Evolutionary conservation across 2,329 filamentous ascomycete species (phyloP).

Genomic region (Penicillium hordei): DNA sequence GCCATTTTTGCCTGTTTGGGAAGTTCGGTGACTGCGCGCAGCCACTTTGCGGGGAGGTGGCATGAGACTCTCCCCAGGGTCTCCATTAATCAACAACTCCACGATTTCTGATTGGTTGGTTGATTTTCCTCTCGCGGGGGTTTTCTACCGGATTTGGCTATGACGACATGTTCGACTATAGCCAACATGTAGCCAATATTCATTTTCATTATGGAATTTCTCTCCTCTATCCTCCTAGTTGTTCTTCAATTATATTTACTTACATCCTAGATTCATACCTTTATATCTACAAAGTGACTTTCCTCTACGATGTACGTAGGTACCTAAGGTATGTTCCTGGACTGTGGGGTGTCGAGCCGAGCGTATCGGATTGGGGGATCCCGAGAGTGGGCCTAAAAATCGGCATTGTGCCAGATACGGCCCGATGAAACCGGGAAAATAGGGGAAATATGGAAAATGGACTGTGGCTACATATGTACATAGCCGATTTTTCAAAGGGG

Average conservation of each 20-base stretch:
- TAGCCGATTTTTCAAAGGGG: neutral
- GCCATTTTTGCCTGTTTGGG: slow-evolving; percentile 5
- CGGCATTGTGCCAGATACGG: neutral
- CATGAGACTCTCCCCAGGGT: neutral
- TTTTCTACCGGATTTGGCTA: slow-evolving; percentile 6
- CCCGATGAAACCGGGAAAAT: neutral
- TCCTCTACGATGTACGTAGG: neutral
- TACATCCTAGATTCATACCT: neutral
- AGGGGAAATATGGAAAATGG: neutral
- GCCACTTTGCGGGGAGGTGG: slow-evolving; percentile 15
- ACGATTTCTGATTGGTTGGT: slow-evolving; percentile 1
- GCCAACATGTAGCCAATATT: no score
- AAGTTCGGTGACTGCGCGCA: slow-evolving; percentile 18
- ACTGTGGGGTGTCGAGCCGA: neutral
- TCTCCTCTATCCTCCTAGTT: neutral
- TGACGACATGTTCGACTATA: neutral
- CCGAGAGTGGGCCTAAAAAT: neutral
- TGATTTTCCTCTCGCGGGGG: neutral
- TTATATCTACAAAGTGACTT: neutral
- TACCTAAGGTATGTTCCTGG: neutral
- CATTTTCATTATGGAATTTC: neutral
- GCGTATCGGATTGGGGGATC: neutral
- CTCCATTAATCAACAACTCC: neutral
- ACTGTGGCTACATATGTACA: neutral
- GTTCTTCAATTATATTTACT: neutral